Evolutionary conservation across 1,284 basidiomycete species (phyloP).

Genomic region (Stereum hirsutum): DNA sequence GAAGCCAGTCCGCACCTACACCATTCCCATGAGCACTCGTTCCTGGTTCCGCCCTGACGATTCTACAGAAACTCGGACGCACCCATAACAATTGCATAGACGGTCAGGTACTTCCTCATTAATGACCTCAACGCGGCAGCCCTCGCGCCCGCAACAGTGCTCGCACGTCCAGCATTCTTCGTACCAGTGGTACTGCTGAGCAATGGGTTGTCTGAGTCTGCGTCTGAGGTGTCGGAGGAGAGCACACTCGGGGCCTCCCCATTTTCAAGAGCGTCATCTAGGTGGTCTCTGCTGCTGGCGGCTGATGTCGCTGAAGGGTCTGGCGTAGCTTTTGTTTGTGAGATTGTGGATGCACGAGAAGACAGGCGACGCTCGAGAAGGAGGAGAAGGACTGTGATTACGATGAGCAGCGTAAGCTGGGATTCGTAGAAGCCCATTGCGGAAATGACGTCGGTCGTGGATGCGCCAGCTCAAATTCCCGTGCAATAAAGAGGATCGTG

Average conservation of each 20-base stretch:
- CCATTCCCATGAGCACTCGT: slow-evolving; percentile 5
- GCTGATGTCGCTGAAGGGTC: neutral
- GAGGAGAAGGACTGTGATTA: slow-evolving; percentile 35
- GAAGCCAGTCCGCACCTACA: slow-evolving; percentile 69
- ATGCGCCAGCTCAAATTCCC: neutral
- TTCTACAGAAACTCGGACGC: slow-evolving; percentile 13
- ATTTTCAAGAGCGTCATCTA: slow-evolving; percentile 14
- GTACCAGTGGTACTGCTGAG: slow-evolving; percentile 10
- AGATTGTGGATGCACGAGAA: slow-evolving; percentile 13
- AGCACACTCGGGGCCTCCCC: too few relatives aligned
- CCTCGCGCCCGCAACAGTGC: slow-evolving; percentile 10
- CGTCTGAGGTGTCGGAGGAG: too few relatives aligned
- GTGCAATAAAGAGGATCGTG: too few relatives aligned
- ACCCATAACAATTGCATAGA: slow-evolving; percentile 71
- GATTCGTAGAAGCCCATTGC: slow-evolving; percentile 37
- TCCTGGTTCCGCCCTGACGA: neutral
- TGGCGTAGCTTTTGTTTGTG: slow-evolving; percentile 12
- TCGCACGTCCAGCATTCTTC: too few relatives aligned
- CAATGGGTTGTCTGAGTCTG: slow-evolving; percentile 12
- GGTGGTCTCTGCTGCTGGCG: slow-evolving; percentile 5
- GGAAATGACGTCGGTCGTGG: neutral
- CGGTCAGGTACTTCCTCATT: slow-evolving; percentile 49
- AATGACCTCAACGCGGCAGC: slow-evolving; percentile 26
- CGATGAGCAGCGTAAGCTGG: slow-evolving; percentile 35
- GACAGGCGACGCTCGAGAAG: slow-evolving; percentile 37